Evolutionary conservation across 257 asterid species (phyloP).

Genomic region (Gentiana straminea): DNA sequence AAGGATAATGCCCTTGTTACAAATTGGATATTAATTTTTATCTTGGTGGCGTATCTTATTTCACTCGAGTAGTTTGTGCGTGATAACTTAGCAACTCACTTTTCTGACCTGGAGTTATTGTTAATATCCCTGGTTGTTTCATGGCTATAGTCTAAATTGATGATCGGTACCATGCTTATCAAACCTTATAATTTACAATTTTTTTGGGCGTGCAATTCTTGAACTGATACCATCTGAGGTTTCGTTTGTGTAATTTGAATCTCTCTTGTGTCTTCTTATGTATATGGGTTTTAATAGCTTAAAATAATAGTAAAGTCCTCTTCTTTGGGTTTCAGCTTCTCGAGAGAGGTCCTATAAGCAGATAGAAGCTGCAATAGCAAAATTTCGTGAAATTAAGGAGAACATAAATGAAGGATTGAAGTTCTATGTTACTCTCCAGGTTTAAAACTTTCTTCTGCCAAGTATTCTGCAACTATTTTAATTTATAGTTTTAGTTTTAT

Average conservation of each 20-base stretch:
- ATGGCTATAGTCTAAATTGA: too few relatives aligned
- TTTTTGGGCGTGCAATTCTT: too few relatives aligned
- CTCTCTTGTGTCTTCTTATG: not conserved
- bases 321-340: constrained; percentile 52
- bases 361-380: constrained; percentile 92
- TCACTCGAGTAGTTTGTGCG: too few relatives aligned
- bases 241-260: not conserved
- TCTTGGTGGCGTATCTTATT: too few relatives aligned
- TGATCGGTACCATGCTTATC: too few relatives aligned
- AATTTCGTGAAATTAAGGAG: constrained; percentile 79
- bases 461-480: not conserved
- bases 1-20: too few relatives aligned
- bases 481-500: not conserved
- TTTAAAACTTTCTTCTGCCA: constrained; percentile 14
- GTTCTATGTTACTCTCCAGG: constrained; percentile 96
- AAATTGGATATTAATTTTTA: too few relatives aligned
- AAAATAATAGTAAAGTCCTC: constrained; percentile 6
- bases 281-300: not conserved
- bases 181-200: too few relatives aligned
- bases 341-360: constrained; percentile 83
- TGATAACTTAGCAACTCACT: too few relatives aligned
- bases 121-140: too few relatives aligned
- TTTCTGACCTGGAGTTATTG: too few relatives aligned
- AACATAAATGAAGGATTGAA: constrained; percentile 93
- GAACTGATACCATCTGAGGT: too few relatives aligned